These are phyloP conservation scores for Penicillium pulvis DNA, from an alignment of 495 filamentous ascomycete genomes.

Conservation along the genomic window DNA sequence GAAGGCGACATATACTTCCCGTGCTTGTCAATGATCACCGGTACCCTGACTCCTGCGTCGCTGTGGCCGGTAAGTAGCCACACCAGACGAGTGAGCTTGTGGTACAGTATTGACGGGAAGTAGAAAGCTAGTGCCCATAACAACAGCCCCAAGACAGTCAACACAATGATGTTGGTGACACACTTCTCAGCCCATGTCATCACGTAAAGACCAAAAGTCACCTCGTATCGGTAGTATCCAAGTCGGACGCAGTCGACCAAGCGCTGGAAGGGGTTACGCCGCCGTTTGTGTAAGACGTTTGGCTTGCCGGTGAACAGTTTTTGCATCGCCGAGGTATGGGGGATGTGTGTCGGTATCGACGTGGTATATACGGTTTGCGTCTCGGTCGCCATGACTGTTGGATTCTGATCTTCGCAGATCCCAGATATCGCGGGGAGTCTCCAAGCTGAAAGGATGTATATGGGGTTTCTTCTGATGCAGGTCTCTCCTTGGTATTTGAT, in stretches of 20 bases:
- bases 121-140: conserved; percentile 44
- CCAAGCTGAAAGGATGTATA: not conserved
- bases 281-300: conserved; percentile 10
- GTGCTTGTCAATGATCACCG: conserved; percentile 33
- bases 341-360: conserved; percentile 33
- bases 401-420: not conserved
- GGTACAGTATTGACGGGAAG: conserved; percentile 43
- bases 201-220: conserved; percentile 74
- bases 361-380: conserved; percentile 45
- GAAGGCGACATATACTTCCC: conserved; percentile 22
- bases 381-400: conserved; percentile 34
- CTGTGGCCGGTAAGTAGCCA: conserved; percentile 48
- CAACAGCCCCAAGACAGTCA: conserved; percentile 37
- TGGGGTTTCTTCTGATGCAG: not conserved
- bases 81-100: conserved; percentile 37
- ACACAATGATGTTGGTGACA: conserved; percentile 59
- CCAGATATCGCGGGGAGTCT: not conserved
- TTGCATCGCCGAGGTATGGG: conserved; percentile 26
- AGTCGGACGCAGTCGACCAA: conserved; percentile 57
- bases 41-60: conserved; percentile 33
- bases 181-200: conserved; percentile 71
- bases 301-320: not conserved
- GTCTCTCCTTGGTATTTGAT: no score
- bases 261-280: conserved; percentile 33
- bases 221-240: conserved; percentile 76